Evolutionary conservation across 306 rosid genomes (phyloP).

Genomic region (Dalbergia cochinchinensis): DNA sequence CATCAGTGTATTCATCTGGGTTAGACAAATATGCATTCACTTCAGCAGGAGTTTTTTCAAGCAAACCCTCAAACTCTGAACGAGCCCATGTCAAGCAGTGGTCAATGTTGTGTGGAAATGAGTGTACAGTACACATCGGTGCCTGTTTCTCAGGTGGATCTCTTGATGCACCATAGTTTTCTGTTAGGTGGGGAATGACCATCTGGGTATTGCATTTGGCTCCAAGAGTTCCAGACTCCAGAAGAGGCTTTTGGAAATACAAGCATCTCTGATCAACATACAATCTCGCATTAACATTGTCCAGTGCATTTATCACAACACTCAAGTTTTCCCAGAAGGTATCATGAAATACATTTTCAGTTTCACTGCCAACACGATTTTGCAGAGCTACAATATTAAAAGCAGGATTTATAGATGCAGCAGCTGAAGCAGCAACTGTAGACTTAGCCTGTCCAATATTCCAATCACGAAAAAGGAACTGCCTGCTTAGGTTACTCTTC

Average conservation of each 20-base stretch:
- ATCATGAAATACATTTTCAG: slow-evolving; percentile 83
- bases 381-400: slow-evolving; percentile 79
- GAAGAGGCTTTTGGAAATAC: slow-evolving; percentile 92
- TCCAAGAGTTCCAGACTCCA: slow-evolving; percentile 95
- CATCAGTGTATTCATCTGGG: slow-evolving; percentile 70
- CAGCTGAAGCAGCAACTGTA: slow-evolving; percentile 87
- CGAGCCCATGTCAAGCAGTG: slow-evolving; percentile 98
- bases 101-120: slow-evolving; percentile 91
- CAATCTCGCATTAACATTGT: slow-evolving; percentile 87
- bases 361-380: slow-evolving; percentile 84
- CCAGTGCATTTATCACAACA: slow-evolving; percentile 81
- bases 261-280: slow-evolving; percentile 92
- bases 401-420: slow-evolving; percentile 66
- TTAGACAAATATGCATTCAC: slow-evolving; percentile 80
- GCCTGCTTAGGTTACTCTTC: slow-evolving; percentile 94
- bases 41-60: slow-evolving; percentile 91
- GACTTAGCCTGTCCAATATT: slow-evolving; percentile 95
- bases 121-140: slow-evolving; percentile 94
- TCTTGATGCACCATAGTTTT: slow-evolving; percentile 96
- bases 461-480: slow-evolving; percentile 95
- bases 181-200: slow-evolving; percentile 92
- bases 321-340: slow-evolving; percentile 78
- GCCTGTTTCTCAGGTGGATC: slow-evolving; percentile 97
- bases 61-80: slow-evolving; percentile 90
- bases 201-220: slow-evolving; percentile 94